Evolutionary conservation across 1,284 basidiomycete genomes (phyloP), one percentile per base, ranked within the genome.

Genomic region (Lentinula novae-zelandiae): DNA sequence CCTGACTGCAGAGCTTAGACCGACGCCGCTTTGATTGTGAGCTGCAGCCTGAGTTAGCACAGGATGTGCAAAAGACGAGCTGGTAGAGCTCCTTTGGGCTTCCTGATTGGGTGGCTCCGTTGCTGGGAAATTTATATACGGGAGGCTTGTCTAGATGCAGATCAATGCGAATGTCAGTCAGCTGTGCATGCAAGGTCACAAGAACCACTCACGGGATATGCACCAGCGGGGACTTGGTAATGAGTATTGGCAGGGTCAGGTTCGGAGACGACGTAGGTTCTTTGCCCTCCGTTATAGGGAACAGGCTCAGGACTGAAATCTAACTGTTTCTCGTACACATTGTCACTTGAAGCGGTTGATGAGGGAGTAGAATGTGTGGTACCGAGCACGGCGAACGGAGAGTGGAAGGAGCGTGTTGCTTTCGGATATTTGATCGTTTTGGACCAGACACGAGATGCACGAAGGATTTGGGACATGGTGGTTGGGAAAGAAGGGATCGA

Each of bases 261-360:
- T 20, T 58, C 49, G 8, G 61, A 71, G 65, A 67, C 71, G 55
- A 69, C 67, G 70, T 82, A 82, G 17, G 60, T 61, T 17, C 22
- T 48, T 22, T 39, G 54, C 17, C 58, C 58, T 2, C 73, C 33
- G 22, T 17, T 17, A 10, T 36, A 36, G 1, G 39, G 51, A 15
- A 39, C 9, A 17, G 82, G 79, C 64, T 86, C 83, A 33, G 79
- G 69, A 34, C 77, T 76, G 67, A 72, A 70, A 64, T 86, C 83
- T 64, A 73, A 68, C 67, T 85, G 80, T 68, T 86, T 86, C 69
- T 85, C 83, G 71, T 86, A 84, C 15, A 76, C 64, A 34, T 65
- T 66, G 8, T 3, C n/a, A 61, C 64, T 52, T 65, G 72, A 40
- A 20, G 66, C 31, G 58, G 67, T 27, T 31, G 63, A 60, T 52